phyloP scores from a whole-genome alignment of 164 flowering plant genomes.

The Taxillus chinensis region DNA sequence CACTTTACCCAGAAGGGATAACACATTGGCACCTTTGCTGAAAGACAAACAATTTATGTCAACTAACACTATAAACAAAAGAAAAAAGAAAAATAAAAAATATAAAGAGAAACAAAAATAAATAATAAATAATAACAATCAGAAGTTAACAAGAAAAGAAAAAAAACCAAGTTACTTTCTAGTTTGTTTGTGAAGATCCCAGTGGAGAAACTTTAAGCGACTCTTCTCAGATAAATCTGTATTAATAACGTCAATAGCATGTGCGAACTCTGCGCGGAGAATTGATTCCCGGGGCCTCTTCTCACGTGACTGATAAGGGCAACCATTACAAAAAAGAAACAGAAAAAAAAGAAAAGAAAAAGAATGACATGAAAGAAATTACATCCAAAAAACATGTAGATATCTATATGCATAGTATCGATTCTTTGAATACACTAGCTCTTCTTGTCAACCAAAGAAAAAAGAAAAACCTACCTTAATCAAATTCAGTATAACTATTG shows the following conservation, averaged over 20 bases:
- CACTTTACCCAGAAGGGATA: slow-evolving; percentile 51
- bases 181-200: slow-evolving; percentile 74
- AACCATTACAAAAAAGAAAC: slow-evolving; percentile 3
- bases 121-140: too few species aligned
- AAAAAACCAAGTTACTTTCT: slow-evolving; percentile 37
- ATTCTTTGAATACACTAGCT: too few species aligned
- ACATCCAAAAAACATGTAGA: neutral
- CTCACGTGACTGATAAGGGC: slow-evolving; percentile 56
- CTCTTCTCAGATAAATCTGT: slow-evolving; percentile 48
- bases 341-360: neutral
- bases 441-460: too few species aligned
- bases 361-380: neutral
- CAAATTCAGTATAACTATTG: slow-evolving; percentile 77
- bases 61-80: neutral
- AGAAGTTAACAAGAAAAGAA: neutral
- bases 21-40: slow-evolving; percentile 67
- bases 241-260: slow-evolving; percentile 70
- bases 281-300: slow-evolving; percentile 88
- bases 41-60: slow-evolving; percentile 3
- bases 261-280: slow-evolving; percentile 81
- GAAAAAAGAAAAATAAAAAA: neutral
- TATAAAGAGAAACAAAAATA: neutral
- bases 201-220: slow-evolving; percentile 73
- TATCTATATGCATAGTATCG: neutral
- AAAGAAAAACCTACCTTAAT: slow-evolving; percentile 55